These are phyloP conservation scores for Anthracocystis panici-leucophaei DNA, from an alignment of 1,284 basidiomycete species.

Conservation along the genomic window DNA sequence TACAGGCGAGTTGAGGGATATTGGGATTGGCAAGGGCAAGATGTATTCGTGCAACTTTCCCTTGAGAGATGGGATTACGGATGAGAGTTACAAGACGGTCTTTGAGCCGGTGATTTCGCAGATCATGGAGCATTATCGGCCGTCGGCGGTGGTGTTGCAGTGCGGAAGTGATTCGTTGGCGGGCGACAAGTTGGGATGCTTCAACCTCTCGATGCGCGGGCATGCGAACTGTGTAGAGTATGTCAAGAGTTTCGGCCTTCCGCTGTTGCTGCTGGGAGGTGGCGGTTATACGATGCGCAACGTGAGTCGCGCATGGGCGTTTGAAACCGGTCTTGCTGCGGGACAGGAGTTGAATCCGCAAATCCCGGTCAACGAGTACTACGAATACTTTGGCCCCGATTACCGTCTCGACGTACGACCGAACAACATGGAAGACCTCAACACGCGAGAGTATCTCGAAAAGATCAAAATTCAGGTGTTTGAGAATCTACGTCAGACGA, in stretches of 20 bases:
- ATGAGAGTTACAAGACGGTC: constrained; percentile 93
- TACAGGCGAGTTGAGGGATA: constrained; percentile 95
- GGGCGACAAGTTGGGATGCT: constrained; percentile 93
- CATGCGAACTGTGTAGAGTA: constrained; percentile 98
- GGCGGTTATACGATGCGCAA: constrained; percentile 99
- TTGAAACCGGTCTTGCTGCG: constrained; percentile 95
- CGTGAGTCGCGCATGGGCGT: constrained; percentile 96
- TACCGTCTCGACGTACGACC: constrained; percentile 96
- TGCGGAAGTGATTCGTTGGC: constrained; percentile 98
- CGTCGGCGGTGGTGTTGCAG: constrained; percentile 94
- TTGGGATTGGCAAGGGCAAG: constrained; percentile 82
- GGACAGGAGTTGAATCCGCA: constrained; percentile 88
- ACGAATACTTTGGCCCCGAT: constrained; percentile 98
- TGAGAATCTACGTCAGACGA: constrained; percentile 73
- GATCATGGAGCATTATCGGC: constrained; percentile 96
- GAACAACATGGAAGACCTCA: constrained; percentile 96
- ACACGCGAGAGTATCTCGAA: constrained; percentile 90
- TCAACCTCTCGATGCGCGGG: constrained; percentile 97
- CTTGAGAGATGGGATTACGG: constrained; percentile 92
- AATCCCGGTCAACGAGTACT: constrained; percentile 74
- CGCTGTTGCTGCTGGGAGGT: constrained; percentile 90
- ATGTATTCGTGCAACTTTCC: constrained; percentile 93
- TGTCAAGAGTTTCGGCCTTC: constrained; percentile 95
- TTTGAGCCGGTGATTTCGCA: constrained; percentile 95
- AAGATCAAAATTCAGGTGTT: constrained; percentile 92